Evolutionary conservation across 768 basidiomycete genomes (phyloP), one percentile per base, ranked within the genome.

Genomic region (Guyanaporus albipodus): DNA sequence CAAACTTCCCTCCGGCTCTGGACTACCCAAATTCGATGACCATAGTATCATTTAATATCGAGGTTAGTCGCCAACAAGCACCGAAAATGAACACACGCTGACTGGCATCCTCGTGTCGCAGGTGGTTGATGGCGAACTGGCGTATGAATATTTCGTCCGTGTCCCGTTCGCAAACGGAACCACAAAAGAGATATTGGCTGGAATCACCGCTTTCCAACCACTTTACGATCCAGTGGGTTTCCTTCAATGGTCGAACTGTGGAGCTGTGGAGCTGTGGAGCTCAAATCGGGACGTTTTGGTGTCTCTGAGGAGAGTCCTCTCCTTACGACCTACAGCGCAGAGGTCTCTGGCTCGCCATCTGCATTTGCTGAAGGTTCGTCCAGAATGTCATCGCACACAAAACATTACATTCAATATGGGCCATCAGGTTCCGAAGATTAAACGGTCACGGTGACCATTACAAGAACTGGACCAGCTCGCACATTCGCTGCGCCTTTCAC

Each of bases 151-250:
- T 22, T 54, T 56, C 28, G 28, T 38, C 14, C 54, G 38, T 12
- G 15, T 59, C 9, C 2, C 23, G 6, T 56, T 62, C 12, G 23
- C 45, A 12, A 49, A 60, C 22, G 57, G 49, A 33, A 53, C 50
- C 4, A 56, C 26, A 8, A 21, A 29, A 40, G 51, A 59, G 14
- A 32, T 62, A 8, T 33, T 29, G 1, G 53, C 46, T 17, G 60
- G 60, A n/a, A 1, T 47, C 11, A 62, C 60, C 4, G 15, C 38
- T 23, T 60, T 60, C 15, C 44, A 46, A 4, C 60, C 60, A 8
- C 6, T 41, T 2, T 26, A 51, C 10, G 32, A 47, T 32, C 28
- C 41, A 2, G 14, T 14, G 4, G 8, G 31, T n/a, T 7, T 14
- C 6, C 21, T 14, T 12, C 45, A 5, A 15, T 4, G 33, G 10